These are phyloP conservation scores for Russula sp. DNA, from an alignment of 768 basidiomycete species.

Conservation along the genomic window DNA sequence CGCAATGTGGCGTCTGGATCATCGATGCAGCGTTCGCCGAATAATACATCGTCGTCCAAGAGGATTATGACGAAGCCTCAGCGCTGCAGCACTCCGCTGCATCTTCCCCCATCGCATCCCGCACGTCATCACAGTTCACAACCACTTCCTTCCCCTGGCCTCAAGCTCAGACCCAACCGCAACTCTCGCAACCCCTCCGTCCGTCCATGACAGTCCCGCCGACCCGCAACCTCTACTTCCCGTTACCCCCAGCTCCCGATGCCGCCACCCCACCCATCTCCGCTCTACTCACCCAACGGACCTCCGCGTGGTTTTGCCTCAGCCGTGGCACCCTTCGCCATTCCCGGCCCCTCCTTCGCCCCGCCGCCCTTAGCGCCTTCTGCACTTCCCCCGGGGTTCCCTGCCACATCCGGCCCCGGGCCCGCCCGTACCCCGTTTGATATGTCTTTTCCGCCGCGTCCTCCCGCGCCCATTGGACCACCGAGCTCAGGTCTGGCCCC, in stretches of 20 bases:
- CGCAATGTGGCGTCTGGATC: conserved; percentile 49
- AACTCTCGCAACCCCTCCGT: conserved; percentile 39
- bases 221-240: conserved; percentile 46
- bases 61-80: conserved; percentile 57
- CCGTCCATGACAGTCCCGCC: conserved; percentile 51
- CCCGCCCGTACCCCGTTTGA: conserved; percentile 47
- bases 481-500: conserved; percentile 47
- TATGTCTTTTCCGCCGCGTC: conserved; percentile 44
- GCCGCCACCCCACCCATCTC: conserved; percentile 19
- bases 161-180: conserved; percentile 34
- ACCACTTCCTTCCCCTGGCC: conserved; percentile 35
- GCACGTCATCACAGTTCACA: conserved; percentile 42
- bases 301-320: conserved; percentile 45
- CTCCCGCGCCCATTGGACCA: conserved; percentile 55
- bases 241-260: conserved; percentile 39
- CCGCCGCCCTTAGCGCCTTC: conserved; percentile 53
- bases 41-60: conserved; percentile 51
- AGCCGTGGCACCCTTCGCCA: conserved; percentile 48
- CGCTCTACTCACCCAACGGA: conserved; percentile 46
- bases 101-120: conserved; percentile 33
- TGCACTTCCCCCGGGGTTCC: conserved; percentile 53
- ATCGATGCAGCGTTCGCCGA: conserved; percentile 46
- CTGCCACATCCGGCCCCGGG: conserved; percentile 35
- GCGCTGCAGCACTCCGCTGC: conserved; percentile 25
- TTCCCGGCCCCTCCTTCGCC: conserved; percentile 44